Evolutionary conservation across 2,329 filamentous ascomycete species (phyloP).

Genomic region (Amauroascus verrucosus): DNA sequence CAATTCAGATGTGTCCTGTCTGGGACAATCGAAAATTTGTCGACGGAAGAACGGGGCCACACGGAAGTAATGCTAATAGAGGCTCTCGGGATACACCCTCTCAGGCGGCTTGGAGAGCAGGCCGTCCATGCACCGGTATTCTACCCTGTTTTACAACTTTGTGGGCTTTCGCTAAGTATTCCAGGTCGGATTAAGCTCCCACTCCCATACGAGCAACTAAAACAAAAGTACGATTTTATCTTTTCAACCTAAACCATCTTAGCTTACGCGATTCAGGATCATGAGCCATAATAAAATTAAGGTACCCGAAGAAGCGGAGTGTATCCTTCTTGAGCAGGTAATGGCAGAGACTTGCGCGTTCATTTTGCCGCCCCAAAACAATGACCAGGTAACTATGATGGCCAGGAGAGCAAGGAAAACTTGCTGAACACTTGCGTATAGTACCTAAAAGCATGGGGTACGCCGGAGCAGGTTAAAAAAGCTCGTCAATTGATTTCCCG

Average conservation of each 20-base stretch:
- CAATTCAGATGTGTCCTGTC: neutral
- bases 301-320: neutral
- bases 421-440: conserved; percentile 9
- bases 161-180: neutral
- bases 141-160: neutral
- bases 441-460: conserved; percentile 24
- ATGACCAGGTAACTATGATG: conserved; percentile 19
- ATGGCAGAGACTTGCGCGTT: conserved; percentile 22
- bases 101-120: conserved; percentile 22
- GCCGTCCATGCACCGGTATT: neutral
- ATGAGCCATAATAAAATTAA: neutral
- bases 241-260: neutral
- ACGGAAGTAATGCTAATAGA: neutral
- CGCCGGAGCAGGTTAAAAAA: conserved; percentile 18
- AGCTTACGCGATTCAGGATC: conserved; percentile 1
- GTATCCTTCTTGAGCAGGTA: conserved; percentile 21
- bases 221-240: conserved; percentile 6
- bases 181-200: conserved; percentile 10
- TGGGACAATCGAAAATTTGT: neutral
- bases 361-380: conserved; percentile 20
- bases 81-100: conserved; percentile 17
- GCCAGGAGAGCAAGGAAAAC: neutral
- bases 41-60: neutral
- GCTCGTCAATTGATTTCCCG: conserved; percentile 19
- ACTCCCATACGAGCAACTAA: conserved; percentile 3